phyloP scores from a whole-genome alignment of 371 early-diverging fungal genomes.

The Mortierella sp. region DNA sequence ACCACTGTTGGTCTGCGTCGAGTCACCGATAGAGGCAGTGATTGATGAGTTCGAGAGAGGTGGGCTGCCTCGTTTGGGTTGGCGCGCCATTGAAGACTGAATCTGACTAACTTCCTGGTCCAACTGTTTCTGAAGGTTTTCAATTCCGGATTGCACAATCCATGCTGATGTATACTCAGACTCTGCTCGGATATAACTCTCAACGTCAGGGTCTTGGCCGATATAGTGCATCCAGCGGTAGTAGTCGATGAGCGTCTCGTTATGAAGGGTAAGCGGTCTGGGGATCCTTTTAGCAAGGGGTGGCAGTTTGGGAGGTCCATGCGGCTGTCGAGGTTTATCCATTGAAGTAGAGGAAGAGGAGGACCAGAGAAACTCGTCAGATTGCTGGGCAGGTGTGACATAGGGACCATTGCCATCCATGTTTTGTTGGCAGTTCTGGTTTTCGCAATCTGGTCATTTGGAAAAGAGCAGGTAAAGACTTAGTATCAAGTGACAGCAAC shows the following conservation, averaged over 20 bases:
- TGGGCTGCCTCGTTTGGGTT: not conserved
- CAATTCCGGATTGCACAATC: slow-evolving; percentile 31
- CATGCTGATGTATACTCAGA: slow-evolving; percentile 53
- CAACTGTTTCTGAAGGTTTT: slow-evolving; percentile 32
- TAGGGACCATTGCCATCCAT: not conserved
- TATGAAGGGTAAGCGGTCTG: slow-evolving; percentile 50
- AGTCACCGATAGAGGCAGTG: not conserved
- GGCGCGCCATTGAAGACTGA: slow-evolving; percentile 5
- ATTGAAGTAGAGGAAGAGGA: not conserved
- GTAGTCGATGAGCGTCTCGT: slow-evolving; percentile 58
- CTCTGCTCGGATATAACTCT: slow-evolving; percentile 60
- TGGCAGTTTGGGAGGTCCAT: slow-evolving; percentile 22
- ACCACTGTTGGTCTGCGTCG: not conserved
- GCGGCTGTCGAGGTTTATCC: not conserved
- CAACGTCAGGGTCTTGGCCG: slow-evolving; percentile 59
- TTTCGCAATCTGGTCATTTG: not conserved
- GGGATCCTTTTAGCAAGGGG: slow-evolving; percentile 52
- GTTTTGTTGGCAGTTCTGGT: not conserved
- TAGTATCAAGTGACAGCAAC: not conserved
- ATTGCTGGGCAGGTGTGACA: not conserved
- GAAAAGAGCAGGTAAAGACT: not conserved
- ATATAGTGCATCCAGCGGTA: slow-evolving; percentile 63
- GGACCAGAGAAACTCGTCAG: not conserved
- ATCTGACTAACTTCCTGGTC: slow-evolving; percentile 35
- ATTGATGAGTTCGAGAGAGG: not conserved